Evolutionary conservation across 208 protist species (phyloP).

Genomic region (Trypanosoma avium): DNA sequence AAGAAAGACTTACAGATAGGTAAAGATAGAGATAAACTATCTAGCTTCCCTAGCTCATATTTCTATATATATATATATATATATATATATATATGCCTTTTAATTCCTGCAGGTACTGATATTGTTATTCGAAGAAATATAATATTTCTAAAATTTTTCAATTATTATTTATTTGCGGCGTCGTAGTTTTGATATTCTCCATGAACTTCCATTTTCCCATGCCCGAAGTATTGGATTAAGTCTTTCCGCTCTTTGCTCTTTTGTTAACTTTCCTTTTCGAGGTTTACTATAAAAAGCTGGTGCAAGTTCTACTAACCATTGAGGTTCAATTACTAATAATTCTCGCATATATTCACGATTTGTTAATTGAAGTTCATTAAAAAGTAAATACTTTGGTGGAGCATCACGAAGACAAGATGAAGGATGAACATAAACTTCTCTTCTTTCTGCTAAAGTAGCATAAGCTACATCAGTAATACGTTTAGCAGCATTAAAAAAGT

Average conservation of each 20-base stretch:
- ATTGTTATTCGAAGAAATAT: too few relatives aligned
- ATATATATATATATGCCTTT: too few relatives aligned
- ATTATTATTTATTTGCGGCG: slow-evolving; percentile 50
- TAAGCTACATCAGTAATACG: slow-evolving; percentile 83
- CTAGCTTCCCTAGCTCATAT: too few relatives aligned
- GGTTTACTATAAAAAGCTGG: slow-evolving; percentile 92
- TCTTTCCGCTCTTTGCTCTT: slow-evolving; percentile 77
- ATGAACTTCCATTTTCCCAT: slow-evolving; percentile 88
- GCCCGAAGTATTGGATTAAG: slow-evolving; percentile 84
- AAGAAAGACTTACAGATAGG: too few relatives aligned
- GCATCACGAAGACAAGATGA: slow-evolving; percentile 81
- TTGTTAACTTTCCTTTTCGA: slow-evolving; percentile 65
- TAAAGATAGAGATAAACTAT: too few relatives aligned
- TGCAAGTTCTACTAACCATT: slow-evolving; percentile 94
- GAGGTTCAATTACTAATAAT: slow-evolving; percentile 90
- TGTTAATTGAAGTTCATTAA: slow-evolving; percentile 96
- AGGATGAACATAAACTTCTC: slow-evolving; percentile 88
- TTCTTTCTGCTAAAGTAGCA: slow-evolving; percentile 83
- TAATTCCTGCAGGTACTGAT: too few relatives aligned
- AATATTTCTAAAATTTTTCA: too few relatives aligned
- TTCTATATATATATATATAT: too few relatives aligned
- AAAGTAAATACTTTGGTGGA: slow-evolving; percentile 96
- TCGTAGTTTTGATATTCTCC: slow-evolving; percentile 81
- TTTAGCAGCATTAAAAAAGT: slow-evolving; percentile 97
- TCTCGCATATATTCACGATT: slow-evolving; percentile 98